phyloP scores from a whole-genome alignment of 495 filamentous ascomycete genomes.

The Lindgomyces ingoldianus region DNA sequence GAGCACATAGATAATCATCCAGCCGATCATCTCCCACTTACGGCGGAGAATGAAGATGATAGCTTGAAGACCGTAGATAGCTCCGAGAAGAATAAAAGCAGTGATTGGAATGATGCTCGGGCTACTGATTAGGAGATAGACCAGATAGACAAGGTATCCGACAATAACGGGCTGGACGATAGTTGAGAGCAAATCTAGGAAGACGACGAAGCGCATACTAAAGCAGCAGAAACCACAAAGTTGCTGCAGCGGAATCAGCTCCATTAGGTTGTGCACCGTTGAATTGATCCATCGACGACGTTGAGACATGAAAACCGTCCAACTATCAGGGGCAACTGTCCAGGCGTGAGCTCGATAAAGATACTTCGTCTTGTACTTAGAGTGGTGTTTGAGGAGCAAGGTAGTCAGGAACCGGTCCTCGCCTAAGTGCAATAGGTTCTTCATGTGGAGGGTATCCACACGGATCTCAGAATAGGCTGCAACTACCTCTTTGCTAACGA shows the following conservation, averaged over 20 bases:
- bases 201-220: conserved; percentile 97
- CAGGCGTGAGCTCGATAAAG: conserved; percentile 88
- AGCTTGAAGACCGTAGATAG: conserved; percentile 94
- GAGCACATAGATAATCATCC: conserved; percentile 95
- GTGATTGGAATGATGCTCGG: conserved; percentile 70
- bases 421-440: conserved; percentile 92
- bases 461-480: conserved; percentile 86
- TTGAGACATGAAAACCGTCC: conserved; percentile 93
- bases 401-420: conserved; percentile 97
- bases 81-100: conserved; percentile 85
- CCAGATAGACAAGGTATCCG: conserved; percentile 89
- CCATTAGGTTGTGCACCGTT: conserved; percentile 95
- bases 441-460: conserved; percentile 98
- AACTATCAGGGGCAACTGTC: conserved; percentile 94
- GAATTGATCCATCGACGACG: conserved; percentile 99
- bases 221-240: conserved; percentile 99
- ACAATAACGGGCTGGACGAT: conserved; percentile 88
- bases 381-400: conserved; percentile 86
- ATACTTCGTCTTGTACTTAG: conserved; percentile 97
- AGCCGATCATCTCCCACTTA: conserved; percentile 99
- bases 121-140: conserved; percentile 66
- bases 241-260: conserved; percentile 88
- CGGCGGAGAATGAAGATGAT: conserved; percentile 94
- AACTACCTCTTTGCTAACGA: conserved; percentile 88
- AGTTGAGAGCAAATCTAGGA: conserved; percentile 89